Conservation (phyloP, 2,329 filamentous ascomycete genomes). For the Hypoxylon sp. region DNA sequence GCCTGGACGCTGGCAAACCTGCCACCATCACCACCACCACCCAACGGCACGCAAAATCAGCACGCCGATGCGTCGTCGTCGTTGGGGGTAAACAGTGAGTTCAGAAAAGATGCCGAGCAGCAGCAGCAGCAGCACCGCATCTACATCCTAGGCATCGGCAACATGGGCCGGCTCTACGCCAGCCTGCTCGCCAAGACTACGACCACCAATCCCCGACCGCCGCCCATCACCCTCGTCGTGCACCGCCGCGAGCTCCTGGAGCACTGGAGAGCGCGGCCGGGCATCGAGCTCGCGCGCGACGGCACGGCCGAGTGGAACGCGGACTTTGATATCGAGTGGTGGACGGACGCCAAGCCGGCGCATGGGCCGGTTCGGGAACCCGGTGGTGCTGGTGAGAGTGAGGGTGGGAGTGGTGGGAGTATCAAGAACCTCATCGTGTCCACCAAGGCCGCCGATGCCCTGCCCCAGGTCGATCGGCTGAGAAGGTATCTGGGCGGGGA, state of each 20-base stretch:
- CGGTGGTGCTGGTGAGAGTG: slow-evolving; percentile 41
- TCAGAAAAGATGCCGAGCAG: too few species aligned
- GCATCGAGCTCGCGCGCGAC: slow-evolving; percentile 55
- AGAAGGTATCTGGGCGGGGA: slow-evolving; percentile 66
- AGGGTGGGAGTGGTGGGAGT: too few species aligned
- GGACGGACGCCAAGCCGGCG: slow-evolving; percentile 56
- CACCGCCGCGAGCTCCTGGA: slow-evolving; percentile 64
- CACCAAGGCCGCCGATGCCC: slow-evolving; percentile 75
- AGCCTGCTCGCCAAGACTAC: slow-evolving; percentile 69
- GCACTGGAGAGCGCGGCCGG: slow-evolving; percentile 55
- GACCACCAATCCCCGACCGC: too few species aligned
- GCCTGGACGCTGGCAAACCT: slow-evolving; percentile 45
- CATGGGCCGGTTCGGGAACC: slow-evolving; percentile 52
- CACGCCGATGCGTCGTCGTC: neutral
- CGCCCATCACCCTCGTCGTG: slow-evolving; percentile 83
- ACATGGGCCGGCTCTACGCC: slow-evolving; percentile 81
- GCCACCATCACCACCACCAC: too few species aligned
- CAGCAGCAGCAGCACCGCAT: too few species aligned
- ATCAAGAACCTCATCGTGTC: slow-evolving; percentile 81
- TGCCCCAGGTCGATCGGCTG: slow-evolving; percentile 68
- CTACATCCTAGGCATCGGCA: slow-evolving; percentile 82
- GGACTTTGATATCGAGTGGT: slow-evolving; percentile 62
- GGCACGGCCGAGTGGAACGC: slow-evolving; percentile 46
- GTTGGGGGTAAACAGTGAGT: slow-evolving; percentile 8
- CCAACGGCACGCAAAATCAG: neutral